These are phyloP conservation scores for Boletus insuetus DNA, from an alignment of 768 basidiomycete species.

Conservation along the genomic window DNA sequence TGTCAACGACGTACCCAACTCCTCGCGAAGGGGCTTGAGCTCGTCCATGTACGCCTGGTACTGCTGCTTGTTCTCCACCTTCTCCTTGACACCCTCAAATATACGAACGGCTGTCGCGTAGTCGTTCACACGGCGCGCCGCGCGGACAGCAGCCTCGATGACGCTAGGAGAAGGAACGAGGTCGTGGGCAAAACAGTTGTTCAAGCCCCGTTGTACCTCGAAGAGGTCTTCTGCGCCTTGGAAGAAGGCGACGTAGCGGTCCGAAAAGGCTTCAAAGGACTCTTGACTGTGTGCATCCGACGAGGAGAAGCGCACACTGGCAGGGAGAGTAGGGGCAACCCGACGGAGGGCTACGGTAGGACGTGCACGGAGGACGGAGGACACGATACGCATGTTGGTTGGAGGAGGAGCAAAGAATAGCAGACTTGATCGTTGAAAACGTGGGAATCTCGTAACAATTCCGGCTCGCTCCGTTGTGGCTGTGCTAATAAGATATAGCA, in stretches of 20 bases:
- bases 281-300: constrained; percentile 78
- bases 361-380: constrained; percentile 63
- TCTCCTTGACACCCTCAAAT: constrained; percentile 94
- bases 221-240: constrained; percentile 91
- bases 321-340: constrained; percentile 43
- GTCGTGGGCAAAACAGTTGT: constrained; percentile 99
- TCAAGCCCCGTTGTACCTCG: constrained; percentile 97
- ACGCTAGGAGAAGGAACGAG: constrained; percentile 84
- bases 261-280: constrained; percentile 90
- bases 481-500: constrained; percentile 4
- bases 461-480: constrained; percentile 23
- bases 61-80: constrained; percentile 96
- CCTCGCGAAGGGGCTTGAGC: constrained; percentile 82
- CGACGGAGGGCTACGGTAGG: constrained; percentile 43
- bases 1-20: constrained; percentile 65
- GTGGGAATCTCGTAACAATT: constrained; percentile 13
- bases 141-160: constrained; percentile 83
- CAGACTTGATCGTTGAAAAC: background rate
- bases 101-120: constrained; percentile 95
- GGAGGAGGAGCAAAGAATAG: constrained; percentile 1
- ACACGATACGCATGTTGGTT: constrained; percentile 55
- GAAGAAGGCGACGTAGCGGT: constrained; percentile 94
- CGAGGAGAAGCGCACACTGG: constrained; percentile 33
- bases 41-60: constrained; percentile 93
- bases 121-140: constrained; percentile 91